Percentiles rank a stretch among this genome's conserved stretches.
Conservation (phyloP, 345 rosid genomes). For the Salix brachista region DNA sequence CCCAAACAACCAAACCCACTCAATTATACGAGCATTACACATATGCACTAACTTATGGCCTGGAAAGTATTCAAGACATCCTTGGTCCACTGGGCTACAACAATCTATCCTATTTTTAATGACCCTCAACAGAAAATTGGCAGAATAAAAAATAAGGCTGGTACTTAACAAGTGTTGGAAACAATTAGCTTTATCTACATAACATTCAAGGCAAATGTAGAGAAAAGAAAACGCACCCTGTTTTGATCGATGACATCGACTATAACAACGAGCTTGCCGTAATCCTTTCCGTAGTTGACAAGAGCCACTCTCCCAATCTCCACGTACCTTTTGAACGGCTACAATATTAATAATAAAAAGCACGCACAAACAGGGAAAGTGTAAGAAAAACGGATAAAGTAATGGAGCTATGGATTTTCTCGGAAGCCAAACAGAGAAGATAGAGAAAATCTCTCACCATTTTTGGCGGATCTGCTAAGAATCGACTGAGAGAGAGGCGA, state of each 20-base stretch:
- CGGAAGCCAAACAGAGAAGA: neutral
- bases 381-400: neutral
- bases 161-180: neutral
- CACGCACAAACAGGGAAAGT: neutral
- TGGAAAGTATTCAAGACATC: neutral
- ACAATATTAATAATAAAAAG: neutral
- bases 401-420: neutral
- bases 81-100: neutral
- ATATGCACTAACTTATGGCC: neutral
- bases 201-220: neutral
- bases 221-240: conserved; percentile 2
- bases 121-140: no score
- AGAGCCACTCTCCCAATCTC: conserved; percentile 24
- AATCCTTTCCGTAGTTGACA: conserved; percentile 19
- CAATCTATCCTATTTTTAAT: no score
- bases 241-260: conserved; percentile 22
- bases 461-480: neutral
- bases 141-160: no score
- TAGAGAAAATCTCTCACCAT: neutral
- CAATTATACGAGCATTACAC: neutral
- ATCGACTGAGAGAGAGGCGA: neutral
- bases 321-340: conserved; percentile 21
- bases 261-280: conserved; percentile 20
- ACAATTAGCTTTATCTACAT: neutral
- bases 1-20: neutral